Conservation (phyloP, 768 basidiomycete species). For the Chalciporus sphaerocephalus region DNA sequence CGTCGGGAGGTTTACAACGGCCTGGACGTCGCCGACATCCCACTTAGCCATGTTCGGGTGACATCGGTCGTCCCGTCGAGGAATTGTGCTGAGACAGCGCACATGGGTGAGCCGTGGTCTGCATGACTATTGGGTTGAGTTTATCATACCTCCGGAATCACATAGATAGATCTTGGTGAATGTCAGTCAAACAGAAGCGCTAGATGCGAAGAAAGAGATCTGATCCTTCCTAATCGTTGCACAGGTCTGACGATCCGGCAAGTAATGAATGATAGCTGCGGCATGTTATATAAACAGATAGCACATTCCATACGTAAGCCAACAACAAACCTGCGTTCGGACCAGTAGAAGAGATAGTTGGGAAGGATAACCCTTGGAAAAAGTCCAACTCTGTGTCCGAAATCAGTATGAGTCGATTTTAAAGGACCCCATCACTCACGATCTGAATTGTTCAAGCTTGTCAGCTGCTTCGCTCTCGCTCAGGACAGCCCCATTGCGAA, state of each 20-base stretch:
- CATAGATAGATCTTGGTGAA: slow-evolving; percentile 61
- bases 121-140: neutral
- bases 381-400: slow-evolving; percentile 59
- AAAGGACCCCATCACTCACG: slow-evolving; percentile 45
- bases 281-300: neutral
- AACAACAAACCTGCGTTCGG: slow-evolving; percentile 74
- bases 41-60: slow-evolving; percentile 81
- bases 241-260: slow-evolving; percentile 69
- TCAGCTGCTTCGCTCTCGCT: slow-evolving; percentile 80
- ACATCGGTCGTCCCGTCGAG: slow-evolving; percentile 94
- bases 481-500: slow-evolving; percentile 55
- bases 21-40: no score
- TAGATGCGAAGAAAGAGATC: slow-evolving; percentile 36
- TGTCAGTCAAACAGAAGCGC: slow-evolving; percentile 27
- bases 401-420: neutral
- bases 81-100: slow-evolving; percentile 57
- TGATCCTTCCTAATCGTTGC: slow-evolving; percentile 73
- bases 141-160: slow-evolving; percentile 72
- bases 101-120: neutral
- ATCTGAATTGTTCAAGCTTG: slow-evolving; percentile 73
- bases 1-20: no score
- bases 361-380: slow-evolving; percentile 87
- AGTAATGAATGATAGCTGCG: slow-evolving; percentile 90
- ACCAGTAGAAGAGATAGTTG: slow-evolving; percentile 89
- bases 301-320: neutral